Evolutionary conservation across 164 flowering plant genomes (phyloP), one percentile per base, ranked within the genome.

Genomic region (Amborella trichopoda): DNA sequence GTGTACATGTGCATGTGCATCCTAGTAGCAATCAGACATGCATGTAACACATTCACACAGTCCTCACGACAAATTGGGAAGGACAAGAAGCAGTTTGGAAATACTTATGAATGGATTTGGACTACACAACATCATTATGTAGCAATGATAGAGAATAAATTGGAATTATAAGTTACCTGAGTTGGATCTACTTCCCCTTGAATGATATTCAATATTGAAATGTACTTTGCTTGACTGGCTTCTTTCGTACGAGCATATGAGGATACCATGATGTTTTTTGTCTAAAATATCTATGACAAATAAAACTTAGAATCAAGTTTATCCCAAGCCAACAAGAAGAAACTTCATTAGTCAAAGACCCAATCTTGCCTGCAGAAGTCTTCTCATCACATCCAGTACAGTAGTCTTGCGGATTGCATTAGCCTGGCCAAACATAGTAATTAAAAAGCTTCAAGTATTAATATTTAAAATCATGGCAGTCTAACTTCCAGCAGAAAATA

Each of bases 151-250:
- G n/a, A n/a, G n/a, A n/a, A n/a, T n/a, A n/a, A n/a, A n/a, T n/a
- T 30, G 34, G 19, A 21, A 8, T 16, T 28, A 40, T 14, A 11
- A 28, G 24, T 18, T 66, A 88, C 99, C 95, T 93, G 96, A 49
- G 99, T 93, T 28, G 99, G 99, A 52, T 93, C 99, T 0, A 93
- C 99, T 67, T 93, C 99, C 60, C 99, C 99, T 64, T 93, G 99
- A 49, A 93, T 93, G 54, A 93, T 93, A 62, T 93, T 93, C 63
- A 93, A 64, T 63, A 93, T 93, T 18, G 99, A 93, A 60, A 93
- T 93, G 69, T 93, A 93, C 63, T 93, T 93, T 21, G 96, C 94
- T 65, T 81, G 96, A 68, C 99, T 93, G 26, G 99, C 96, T 71
- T 88, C 94, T 63, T 88, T 93, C 23, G 90, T 88, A 40, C 99